A percentile compares a stretch with the other conserved stretches of the same genome.
phyloP scores from a whole-genome alignment of 441 rosid species.

The Sinapis alba region DNA sequence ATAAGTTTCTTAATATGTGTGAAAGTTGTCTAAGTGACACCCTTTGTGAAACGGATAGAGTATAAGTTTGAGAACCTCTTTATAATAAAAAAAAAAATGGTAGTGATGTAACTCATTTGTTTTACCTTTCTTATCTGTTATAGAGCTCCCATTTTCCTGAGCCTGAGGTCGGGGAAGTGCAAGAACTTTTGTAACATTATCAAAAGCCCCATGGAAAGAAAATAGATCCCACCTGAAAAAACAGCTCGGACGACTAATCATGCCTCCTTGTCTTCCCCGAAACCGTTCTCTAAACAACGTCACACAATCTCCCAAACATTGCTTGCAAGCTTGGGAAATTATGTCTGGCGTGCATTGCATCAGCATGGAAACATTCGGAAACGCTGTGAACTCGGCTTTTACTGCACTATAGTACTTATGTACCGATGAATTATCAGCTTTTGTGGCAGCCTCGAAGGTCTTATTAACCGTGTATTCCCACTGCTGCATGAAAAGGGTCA shows the following conservation, averaged over 20 bases:
- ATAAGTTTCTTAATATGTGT: too few species aligned
- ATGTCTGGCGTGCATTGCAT: conserved; percentile 49
- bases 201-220: conserved; percentile 30
- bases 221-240: conserved; percentile 45
- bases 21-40: too few species aligned
- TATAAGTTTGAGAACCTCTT: not conserved
- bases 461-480: conserved; percentile 31
- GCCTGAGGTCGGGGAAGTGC: conserved; percentile 2
- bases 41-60: too few species aligned
- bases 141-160: not conserved
- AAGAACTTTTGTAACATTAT: conserved; percentile 6
- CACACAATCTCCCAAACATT: conserved; percentile 31
- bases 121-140: conserved; percentile 22
- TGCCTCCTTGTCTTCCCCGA: conserved; percentile 37
- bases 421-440: conserved; percentile 25
- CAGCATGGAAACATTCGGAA: conserved; percentile 26
- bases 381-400: conserved; percentile 10
- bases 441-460: not conserved
- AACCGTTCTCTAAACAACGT: not conserved
- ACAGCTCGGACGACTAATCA: conserved; percentile 35
- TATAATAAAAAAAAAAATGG: too few species aligned
- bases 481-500: conserved; percentile 15
- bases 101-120: too few species aligned
- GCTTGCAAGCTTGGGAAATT: conserved; percentile 33
- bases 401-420: conserved; percentile 35